Evolutionary conservation across 2,329 filamentous ascomycete species (phyloP).

Genomic region (Aspergillus japonicus): DNA sequence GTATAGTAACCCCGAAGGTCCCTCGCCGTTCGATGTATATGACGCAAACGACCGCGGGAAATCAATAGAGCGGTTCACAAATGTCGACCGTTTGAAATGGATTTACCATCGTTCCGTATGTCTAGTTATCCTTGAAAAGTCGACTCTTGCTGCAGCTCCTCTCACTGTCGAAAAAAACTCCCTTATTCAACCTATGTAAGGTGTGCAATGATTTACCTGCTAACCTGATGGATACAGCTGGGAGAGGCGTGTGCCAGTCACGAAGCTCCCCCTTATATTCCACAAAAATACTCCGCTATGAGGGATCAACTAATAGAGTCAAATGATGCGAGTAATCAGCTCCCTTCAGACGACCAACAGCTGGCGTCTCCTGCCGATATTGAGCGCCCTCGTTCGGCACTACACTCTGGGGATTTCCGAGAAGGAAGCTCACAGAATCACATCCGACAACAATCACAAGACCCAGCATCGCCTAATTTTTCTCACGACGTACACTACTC

Average conservation of each 20-base stretch:
- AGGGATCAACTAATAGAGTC: constrained; percentile 16
- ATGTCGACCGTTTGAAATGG: constrained; percentile 74
- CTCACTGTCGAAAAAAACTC: background rate
- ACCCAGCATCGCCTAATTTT: constrained; percentile 21
- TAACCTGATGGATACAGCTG: constrained; percentile 13
- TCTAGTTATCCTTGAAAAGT: constrained; percentile 12
- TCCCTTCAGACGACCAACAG: constrained; percentile 40
- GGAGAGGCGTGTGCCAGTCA: constrained; percentile 13
- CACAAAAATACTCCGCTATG: constrained; percentile 20
- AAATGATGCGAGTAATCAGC: constrained; percentile 15
- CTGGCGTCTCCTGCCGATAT: constrained; percentile 63
- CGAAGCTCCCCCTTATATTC: constrained; percentile 25
- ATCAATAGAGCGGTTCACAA: constrained; percentile 81
- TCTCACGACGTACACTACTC: constrained; percentile 15
- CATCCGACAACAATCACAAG: constrained; percentile 28
- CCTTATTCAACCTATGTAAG: background rate
- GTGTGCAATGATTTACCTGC: background rate
- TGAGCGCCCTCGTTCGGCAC: constrained; percentile 74
- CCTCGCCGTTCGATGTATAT: constrained; percentile 18
- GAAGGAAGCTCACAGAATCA: constrained; percentile 39
- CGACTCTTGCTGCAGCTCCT: background rate
- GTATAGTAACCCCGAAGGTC: constrained; percentile 13
- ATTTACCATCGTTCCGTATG: constrained; percentile 61
- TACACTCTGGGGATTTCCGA: constrained; percentile 63
- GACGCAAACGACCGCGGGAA: constrained; percentile 63